Evolutionary conservation across 2,329 filamentous ascomycete species (phyloP).

Genomic region (Neofusicoccum laricinum): DNA sequence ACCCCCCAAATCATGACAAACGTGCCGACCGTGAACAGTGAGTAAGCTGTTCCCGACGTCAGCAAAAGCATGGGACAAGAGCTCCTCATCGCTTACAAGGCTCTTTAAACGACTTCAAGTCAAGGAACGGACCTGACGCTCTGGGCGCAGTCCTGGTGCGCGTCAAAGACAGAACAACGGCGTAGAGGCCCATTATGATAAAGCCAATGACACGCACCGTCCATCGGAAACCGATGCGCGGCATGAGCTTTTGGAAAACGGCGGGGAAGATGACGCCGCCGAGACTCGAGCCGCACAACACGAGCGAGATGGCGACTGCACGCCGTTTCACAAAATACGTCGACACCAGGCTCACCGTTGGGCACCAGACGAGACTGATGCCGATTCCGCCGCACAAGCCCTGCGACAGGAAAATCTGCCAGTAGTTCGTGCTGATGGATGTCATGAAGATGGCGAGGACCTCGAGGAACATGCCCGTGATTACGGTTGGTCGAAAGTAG

Average conservation of each 20-base stretch:
- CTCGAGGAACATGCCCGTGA: background rate
- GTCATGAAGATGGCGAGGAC: background rate
- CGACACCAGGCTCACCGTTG: slow-evolving; percentile 35
- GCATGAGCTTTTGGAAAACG: slow-evolving; percentile 52
- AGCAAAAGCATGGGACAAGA: slow-evolving; percentile 10
- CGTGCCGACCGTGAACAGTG: slow-evolving; percentile 40
- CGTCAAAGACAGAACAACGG: slow-evolving; percentile 41
- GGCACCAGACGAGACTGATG: slow-evolving; percentile 42
- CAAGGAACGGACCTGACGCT: slow-evolving; percentile 47
- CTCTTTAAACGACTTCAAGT: slow-evolving; percentile 56
- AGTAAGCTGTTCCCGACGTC: slow-evolving; percentile 31
- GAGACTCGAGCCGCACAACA: slow-evolving; percentile 39
- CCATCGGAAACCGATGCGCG: slow-evolving; percentile 57
- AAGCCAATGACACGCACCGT: slow-evolving; percentile 56
- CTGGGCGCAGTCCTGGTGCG: slow-evolving; percentile 31
- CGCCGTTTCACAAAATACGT: slow-evolving; percentile 44
- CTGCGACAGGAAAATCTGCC: slow-evolving; percentile 39
- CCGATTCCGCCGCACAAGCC: slow-evolving; percentile 41
- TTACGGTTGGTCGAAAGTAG: background rate
- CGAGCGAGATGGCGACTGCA: slow-evolving; percentile 45
- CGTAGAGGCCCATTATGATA: slow-evolving; percentile 53
- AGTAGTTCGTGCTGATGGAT: slow-evolving; percentile 25
- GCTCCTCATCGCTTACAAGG: background rate
- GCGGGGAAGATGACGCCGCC: slow-evolving; percentile 49
- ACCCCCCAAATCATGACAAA: slow-evolving; percentile 48